Percentiles rank a stretch among this genome's conserved stretches.
Conservation (phyloP, 306 rosid species). For the Ormosia semicastrata region DNA sequence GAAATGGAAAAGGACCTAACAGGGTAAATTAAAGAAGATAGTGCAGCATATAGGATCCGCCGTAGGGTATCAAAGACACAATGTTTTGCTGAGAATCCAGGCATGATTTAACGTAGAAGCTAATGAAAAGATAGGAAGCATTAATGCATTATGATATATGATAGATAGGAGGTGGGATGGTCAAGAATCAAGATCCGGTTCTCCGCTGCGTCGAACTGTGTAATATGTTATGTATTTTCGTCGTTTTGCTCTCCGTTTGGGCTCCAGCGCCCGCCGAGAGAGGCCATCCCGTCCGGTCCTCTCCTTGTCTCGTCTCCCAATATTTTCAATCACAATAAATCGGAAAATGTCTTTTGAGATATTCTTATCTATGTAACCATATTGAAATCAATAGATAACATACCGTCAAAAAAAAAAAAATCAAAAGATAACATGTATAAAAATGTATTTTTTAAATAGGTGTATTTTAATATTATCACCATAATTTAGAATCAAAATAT, state of each 20-base stretch:
- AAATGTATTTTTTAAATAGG: no score
- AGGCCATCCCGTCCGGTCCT: background rate
- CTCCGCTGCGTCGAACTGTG: background rate
- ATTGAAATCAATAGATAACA: no score
- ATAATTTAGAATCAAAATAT: no score
- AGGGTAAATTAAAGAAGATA: background rate
- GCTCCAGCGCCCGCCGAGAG: background rate
- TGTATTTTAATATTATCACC: no score
- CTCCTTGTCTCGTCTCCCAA: background rate
- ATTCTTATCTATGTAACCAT: background rate
- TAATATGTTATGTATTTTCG: background rate
- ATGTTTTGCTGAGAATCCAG: background rate
- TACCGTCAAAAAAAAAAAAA: no score
- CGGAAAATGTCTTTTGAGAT: background rate
- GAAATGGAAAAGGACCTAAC: conserved; percentile 38
- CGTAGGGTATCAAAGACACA: conserved; percentile 16
- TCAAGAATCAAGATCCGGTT: conserved; percentile 11
- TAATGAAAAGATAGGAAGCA: background rate
- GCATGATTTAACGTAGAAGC: conserved; percentile 8
- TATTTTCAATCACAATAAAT: background rate
- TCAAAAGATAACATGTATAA: no score
- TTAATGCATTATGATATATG: background rate
- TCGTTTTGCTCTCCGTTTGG: conserved; percentile 20
- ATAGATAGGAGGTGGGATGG: background rate
- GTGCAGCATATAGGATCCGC: background rate